Evolutionary conservation across 1,284 basidiomycete genomes (phyloP).

Genomic region (Rhodotorula sp.): DNA sequence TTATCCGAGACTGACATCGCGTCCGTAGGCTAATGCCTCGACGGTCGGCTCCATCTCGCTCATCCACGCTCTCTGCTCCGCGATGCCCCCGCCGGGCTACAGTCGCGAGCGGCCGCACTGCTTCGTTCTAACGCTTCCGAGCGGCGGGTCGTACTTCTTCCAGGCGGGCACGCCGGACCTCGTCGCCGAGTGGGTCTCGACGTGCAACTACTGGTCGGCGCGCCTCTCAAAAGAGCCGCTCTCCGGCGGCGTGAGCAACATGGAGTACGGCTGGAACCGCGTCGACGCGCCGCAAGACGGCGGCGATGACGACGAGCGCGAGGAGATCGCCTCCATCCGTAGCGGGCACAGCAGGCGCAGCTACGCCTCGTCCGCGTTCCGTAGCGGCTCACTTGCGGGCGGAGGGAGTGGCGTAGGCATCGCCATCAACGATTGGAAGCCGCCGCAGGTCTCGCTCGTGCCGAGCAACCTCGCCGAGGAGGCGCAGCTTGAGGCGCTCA

Average conservation of each 20-base stretch:
- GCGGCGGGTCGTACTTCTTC: slow-evolving; percentile 90
- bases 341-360: slow-evolving; percentile 29
- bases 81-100: slow-evolving; percentile 87
- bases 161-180: slow-evolving; percentile 97
- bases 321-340: slow-evolving; percentile 40
- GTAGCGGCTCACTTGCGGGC: slow-evolving; percentile 1
- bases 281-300: slow-evolving; percentile 6
- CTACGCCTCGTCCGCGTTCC: slow-evolving; percentile 4
- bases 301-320: slow-evolving; percentile 24
- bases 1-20: slow-evolving; percentile 14
- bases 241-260: slow-evolving; percentile 92
- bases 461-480: slow-evolving; percentile 88
- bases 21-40: slow-evolving; percentile 74
- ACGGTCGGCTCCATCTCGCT: slow-evolving; percentile 77
- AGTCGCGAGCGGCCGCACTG: slow-evolving; percentile 85
- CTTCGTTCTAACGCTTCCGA: slow-evolving; percentile 88
- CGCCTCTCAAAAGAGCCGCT: slow-evolving; percentile 89
- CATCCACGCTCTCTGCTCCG: slow-evolving; percentile 82
- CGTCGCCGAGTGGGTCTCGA: slow-evolving; percentile 95
- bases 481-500: slow-evolving; percentile 79
- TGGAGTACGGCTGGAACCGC: slow-evolving; percentile 98
- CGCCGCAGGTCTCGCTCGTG: slow-evolving; percentile 77
- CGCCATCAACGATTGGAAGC: slow-evolving; percentile 92
- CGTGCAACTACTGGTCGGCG: slow-evolving; percentile 99
- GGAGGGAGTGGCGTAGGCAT: slow-evolving; percentile 62